Base-by-base conservation (phyloP, 305 asterid species). In the Fraxinus greggii region DNA sequence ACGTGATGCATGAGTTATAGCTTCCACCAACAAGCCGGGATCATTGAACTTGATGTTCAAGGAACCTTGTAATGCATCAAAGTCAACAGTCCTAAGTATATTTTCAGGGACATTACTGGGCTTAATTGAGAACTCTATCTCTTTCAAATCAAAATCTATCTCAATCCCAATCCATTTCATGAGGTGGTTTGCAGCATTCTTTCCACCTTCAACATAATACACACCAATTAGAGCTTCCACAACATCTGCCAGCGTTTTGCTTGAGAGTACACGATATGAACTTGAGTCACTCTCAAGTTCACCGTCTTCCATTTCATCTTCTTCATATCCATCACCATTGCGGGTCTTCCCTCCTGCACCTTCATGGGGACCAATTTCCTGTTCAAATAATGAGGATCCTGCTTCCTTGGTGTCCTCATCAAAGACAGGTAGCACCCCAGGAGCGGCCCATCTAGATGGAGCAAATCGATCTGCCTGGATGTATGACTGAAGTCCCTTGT, bases 391-490 rank as follows among this genome's bases (percentile, higher is more conserved):
- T 5, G 92, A 84, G 28, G 88, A 87, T 54, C 89, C 94, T 12
- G 85, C 90, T 56, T 94, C 98, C 88, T 89, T 90, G 45, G 82
- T 87, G 76, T 97, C 99, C 90, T 97, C 99, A 74, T 97, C 99
- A 77, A 90, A 97, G 81, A 94, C 97, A 63, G 99, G 99, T 78
- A 88, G 94, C 76, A 97, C 99, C 35, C 98, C 98, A 28, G 99
- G 99, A 45, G 98, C 97, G 73, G 98, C 97, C 99, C 99, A 97
- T 89, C 99, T 91, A 79, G 98, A 92, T 75, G 98, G 98, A 87
- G 99, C 92, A 88, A 97, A 97, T 85, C 99, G 91, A 86, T 97
- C 99, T 79, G 99, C 98, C 90, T 97, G 99, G 83, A 97, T 95
- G 87, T 91, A 97, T 5, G 98, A 91, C 84, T 95, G 99, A 83